Conservation (phyloP, 306 rosid species). For the Dryas drummondii region DNA sequence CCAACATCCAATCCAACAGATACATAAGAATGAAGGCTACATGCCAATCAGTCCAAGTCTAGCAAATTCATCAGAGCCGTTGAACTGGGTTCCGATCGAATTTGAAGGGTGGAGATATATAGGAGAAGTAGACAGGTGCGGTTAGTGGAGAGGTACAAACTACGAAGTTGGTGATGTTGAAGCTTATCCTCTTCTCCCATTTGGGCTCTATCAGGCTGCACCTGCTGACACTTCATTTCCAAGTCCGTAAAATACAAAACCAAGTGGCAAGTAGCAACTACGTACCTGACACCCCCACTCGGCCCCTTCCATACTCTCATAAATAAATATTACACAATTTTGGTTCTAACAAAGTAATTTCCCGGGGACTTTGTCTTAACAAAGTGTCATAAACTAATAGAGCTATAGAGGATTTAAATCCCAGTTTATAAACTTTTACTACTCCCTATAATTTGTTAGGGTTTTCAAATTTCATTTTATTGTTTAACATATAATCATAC, state of each 20-base stretch:
- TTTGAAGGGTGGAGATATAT: neutral
- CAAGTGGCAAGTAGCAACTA: neutral
- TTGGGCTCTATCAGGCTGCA: neutral
- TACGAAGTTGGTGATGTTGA: neutral
- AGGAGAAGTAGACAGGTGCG: neutral
- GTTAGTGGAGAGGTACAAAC: neutral
- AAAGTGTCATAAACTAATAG: too few species aligned
- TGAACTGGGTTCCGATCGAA: conserved; percentile 18
- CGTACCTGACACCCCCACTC: too few species aligned
- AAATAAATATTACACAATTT: too few species aligned
- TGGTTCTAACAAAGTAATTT: too few species aligned
- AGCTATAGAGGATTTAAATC: too few species aligned
- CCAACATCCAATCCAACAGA: neutral
- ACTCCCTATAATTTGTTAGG: too few species aligned
- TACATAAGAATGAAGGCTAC: neutral
- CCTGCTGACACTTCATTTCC: neutral
- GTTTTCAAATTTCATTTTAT: too few species aligned
- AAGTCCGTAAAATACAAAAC: neutral
- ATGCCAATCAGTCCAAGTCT: neutral
- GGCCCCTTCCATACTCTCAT: too few species aligned
- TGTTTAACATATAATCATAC: too few species aligned
- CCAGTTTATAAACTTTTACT: too few species aligned
- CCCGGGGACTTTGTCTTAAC: too few species aligned
- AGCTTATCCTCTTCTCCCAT: conserved; percentile 13
- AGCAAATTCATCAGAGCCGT: conserved; percentile 12